Conservation (phyloP, 495 filamentous ascomycete genomes). For the Lophium mytilinum region DNA sequence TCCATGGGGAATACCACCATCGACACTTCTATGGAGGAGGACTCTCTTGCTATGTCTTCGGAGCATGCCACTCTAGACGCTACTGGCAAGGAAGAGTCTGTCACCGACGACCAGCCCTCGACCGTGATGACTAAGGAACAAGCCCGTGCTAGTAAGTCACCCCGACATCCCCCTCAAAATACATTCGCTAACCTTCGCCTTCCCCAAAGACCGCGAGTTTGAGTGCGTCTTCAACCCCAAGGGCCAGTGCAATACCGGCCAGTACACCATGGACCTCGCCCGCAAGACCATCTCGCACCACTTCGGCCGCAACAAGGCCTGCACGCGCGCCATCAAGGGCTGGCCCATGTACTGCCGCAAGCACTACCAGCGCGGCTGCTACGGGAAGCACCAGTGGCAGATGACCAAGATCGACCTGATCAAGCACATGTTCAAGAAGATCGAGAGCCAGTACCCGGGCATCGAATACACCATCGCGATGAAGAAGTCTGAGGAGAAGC, state of each 20-base stretch:
- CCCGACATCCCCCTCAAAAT: too few species aligned
- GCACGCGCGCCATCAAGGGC: constrained; percentile 13
- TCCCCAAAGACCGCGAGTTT: constrained; percentile 13
- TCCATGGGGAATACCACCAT: too few species aligned
- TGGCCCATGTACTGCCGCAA: constrained; percentile 25
- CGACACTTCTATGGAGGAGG: too few species aligned
- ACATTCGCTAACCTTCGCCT: too few species aligned
- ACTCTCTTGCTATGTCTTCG: too few species aligned
- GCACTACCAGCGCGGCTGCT: constrained; percentile 25
- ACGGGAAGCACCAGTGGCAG: constrained; percentile 17
- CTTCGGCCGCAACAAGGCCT: constrained; percentile 26
- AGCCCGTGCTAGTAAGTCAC: too few species aligned
- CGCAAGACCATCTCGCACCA: constrained; percentile 25
- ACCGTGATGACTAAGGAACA: too few species aligned
- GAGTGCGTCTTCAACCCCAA: constrained; percentile 13
- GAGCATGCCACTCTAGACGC: too few species aligned
- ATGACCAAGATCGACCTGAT: constrained; percentile 16
- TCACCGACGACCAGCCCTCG: too few species aligned
- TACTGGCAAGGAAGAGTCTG: too few species aligned
- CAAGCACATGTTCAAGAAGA: constrained; percentile 12
- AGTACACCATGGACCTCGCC: constrained; percentile 11
- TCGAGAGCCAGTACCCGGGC: constrained; percentile 17
- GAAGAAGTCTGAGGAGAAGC: constrained; percentile 20
- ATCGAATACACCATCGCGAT: constrained; percentile 16
- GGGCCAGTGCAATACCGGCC: constrained; percentile 17